phyloP scores from a whole-genome alignment of 352 stramenopile genomes.

The Globisporangium sylvaticum region DNA sequence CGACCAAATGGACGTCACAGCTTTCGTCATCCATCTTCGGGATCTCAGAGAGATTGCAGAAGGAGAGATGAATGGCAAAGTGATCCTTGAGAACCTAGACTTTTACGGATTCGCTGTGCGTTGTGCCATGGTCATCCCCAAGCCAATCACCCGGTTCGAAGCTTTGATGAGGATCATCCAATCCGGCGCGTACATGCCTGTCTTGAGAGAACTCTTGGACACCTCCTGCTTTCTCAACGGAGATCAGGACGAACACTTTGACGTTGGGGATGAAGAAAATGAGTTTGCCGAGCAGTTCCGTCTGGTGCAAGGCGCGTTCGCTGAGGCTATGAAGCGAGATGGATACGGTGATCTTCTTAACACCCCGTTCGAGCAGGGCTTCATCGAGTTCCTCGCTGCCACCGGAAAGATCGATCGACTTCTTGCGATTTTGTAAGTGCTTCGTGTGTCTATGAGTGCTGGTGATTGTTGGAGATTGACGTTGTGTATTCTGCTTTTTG shows the following conservation, averaged over 20 bases:
- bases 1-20: slow-evolving; percentile 46
- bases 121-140: slow-evolving; percentile 46
- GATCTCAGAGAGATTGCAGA: slow-evolving; percentile 32
- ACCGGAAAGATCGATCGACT: slow-evolving; percentile 21
- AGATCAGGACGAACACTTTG: slow-evolving; percentile 1
- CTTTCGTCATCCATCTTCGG: slow-evolving; percentile 43
- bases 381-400: slow-evolving; percentile 46
- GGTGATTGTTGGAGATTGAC: not conserved
- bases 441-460: not conserved
- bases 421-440: slow-evolving; percentile 20
- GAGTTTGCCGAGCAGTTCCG: slow-evolving; percentile 31
- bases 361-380: slow-evolving; percentile 38
- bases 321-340: slow-evolving; percentile 27
- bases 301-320: slow-evolving; percentile 39
- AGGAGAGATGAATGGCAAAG: slow-evolving; percentile 8
- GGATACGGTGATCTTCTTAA: slow-evolving; percentile 22
- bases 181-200: slow-evolving; percentile 35
- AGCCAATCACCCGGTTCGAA: slow-evolving; percentile 31
- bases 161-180: slow-evolving; percentile 39
- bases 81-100: slow-evolving; percentile 21
- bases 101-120: slow-evolving; percentile 42
- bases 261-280: slow-evolving; percentile 8
- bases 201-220: slow-evolving; percentile 36
- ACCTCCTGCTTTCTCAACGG: slow-evolving; percentile 27
- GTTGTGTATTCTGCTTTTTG: slow-evolving; percentile 3